A percentile compares a stretch with the other conserved stretches of the same genome.
phyloP scores from a whole-genome alignment of 805 yeast genomes.

The Nakazawaea sp. region DNA sequence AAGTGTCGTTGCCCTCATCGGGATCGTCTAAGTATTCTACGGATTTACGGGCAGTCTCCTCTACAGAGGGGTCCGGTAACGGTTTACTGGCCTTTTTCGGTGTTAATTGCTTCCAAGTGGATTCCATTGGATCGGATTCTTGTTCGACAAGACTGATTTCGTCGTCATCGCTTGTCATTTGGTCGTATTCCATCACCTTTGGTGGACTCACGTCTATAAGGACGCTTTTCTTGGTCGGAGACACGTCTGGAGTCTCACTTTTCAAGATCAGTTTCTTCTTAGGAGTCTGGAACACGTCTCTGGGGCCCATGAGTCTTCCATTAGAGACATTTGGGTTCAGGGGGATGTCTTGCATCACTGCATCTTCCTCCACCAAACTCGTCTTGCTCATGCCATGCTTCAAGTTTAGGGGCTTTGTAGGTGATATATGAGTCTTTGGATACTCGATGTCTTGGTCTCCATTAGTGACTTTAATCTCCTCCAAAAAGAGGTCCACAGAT shows the following conservation, averaged over 20 bases:
- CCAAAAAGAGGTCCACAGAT: conserved; percentile 32
- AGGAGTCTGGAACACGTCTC: conserved; percentile 17
- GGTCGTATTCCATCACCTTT: conserved; percentile 27
- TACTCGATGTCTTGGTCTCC: conserved; percentile 2
- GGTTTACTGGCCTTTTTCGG: conserved; percentile 26
- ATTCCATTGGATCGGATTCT: conserved; percentile 8
- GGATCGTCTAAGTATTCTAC: conserved; percentile 15
- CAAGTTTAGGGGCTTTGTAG: conserved; percentile 21
- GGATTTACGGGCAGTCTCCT: conserved; percentile 21
- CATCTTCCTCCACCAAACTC: not conserved
- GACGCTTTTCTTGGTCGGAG: conserved; percentile 30
- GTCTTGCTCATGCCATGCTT: conserved; percentile 15
- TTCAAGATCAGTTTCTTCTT: conserved; percentile 12
- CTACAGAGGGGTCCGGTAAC: conserved; percentile 29
- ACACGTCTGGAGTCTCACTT: conserved; percentile 14
- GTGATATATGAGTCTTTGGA: conserved; percentile 8
- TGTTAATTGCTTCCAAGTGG: conserved; percentile 14
- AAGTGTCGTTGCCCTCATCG: conserved; percentile 20
- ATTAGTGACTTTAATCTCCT: conserved; percentile 18
- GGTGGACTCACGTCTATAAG: conserved; percentile 32
- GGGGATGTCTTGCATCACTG: conserved; percentile 6
- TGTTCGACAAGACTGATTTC: conserved; percentile 13
- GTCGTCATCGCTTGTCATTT: conserved; percentile 16
- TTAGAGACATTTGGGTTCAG: conserved; percentile 10
- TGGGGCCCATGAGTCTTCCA: conserved; percentile 24